Evolutionary conservation across 1,284 basidiomycete species (phyloP).

Genomic region (Clitocybe nebularis): DNA sequence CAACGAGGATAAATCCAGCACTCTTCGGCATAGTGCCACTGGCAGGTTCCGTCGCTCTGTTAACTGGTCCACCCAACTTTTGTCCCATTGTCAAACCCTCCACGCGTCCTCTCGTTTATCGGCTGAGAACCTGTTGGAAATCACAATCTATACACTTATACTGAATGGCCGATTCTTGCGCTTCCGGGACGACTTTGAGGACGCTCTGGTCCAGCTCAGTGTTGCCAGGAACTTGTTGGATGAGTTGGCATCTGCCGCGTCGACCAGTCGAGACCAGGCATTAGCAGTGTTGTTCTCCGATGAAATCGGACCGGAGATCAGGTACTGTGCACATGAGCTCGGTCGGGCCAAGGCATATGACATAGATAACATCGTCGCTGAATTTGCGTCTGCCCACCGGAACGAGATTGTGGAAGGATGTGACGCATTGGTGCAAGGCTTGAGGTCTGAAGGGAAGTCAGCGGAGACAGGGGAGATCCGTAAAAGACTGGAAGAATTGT

Average conservation of each 20-base stretch:
- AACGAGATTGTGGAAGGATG: slow-evolving; percentile 64
- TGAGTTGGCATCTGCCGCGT: slow-evolving; percentile 62
- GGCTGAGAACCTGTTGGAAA: slow-evolving; percentile 56
- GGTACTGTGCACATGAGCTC: slow-evolving; percentile 90
- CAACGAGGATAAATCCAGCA: slow-evolving; percentile 47
- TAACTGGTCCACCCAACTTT: slow-evolving; percentile 78
- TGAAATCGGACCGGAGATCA: slow-evolving; percentile 85
- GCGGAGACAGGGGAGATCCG: slow-evolving; percentile 40
- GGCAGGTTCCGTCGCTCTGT: slow-evolving; percentile 82
- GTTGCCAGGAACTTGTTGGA: slow-evolving; percentile 79
- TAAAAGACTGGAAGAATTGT: slow-evolving; percentile 55
- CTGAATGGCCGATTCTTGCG: slow-evolving; percentile 73
- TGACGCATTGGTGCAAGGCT: slow-evolving; percentile 50
- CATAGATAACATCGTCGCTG: slow-evolving; percentile 75
- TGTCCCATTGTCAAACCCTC: slow-evolving; percentile 71
- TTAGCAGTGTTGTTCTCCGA: slow-evolving; percentile 84
- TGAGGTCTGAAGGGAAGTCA: slow-evolving; percentile 42
- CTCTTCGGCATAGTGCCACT: slow-evolving; percentile 71
- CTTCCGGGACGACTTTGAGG: slow-evolving; percentile 74
- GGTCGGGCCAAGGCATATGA: slow-evolving; percentile 76
- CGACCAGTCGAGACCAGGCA: slow-evolving; percentile 88
- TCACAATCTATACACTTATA: slow-evolving; percentile 65
- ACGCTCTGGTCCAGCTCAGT: slow-evolving; percentile 73
- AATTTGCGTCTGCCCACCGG: slow-evolving; percentile 60
- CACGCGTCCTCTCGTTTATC: slow-evolving; percentile 50